Base-by-base conservation (phyloP, 108 stramenopile species). In the Skeletonema tropicum region DNA sequence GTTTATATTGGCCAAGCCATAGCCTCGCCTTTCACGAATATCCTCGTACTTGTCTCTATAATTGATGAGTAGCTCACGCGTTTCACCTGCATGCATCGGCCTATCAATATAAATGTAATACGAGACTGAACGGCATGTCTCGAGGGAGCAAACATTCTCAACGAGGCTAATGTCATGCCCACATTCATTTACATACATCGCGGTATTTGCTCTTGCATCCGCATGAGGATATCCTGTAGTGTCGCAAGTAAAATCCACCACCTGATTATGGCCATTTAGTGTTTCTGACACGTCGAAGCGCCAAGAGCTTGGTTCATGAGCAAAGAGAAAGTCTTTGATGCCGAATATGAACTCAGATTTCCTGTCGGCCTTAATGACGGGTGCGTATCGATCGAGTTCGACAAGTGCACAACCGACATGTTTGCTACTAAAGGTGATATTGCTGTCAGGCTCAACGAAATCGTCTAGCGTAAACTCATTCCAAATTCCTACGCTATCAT, bases 121-220 rank as follows among this genome's bases (percentile, higher is more conserved):
- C 12, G 68, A 64, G 2, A 80, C 73, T 13, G 79, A 74, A n/a
- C 68, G 62, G 29, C 67, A 73, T 6, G 57, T 80, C 55, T 48
- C 64, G 1, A 69, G 15, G 25, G 63, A 39, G 58, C 30, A 60
- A 32, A 83, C 60, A 46, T 83, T 83, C 59, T 83, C 77, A 31
- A 75, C 68, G 3, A 79, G 59, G 49, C 42, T 17, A 1, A 23
- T 52, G 41, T 74, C 52, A 42, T 83, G 70, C 1, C 82, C 82
- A 45, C 77, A 76, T 64, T 83, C 82, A 49, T 83, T 83, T 1
- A 83, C 82, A 32, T 83, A 83, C 82, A 78, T 78, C 7, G 46
- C 36, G 21, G 73, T 26, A 46, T 78, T 55, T 36, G 61, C 45
- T 65, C 48, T 42, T 12, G 82, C 82, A 19, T 30, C 66, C 13